These are phyloP conservation scores for Arachis hypogaea DNA, from an alignment of 306 rosid genomes.

Conservation along the genomic window DNA sequence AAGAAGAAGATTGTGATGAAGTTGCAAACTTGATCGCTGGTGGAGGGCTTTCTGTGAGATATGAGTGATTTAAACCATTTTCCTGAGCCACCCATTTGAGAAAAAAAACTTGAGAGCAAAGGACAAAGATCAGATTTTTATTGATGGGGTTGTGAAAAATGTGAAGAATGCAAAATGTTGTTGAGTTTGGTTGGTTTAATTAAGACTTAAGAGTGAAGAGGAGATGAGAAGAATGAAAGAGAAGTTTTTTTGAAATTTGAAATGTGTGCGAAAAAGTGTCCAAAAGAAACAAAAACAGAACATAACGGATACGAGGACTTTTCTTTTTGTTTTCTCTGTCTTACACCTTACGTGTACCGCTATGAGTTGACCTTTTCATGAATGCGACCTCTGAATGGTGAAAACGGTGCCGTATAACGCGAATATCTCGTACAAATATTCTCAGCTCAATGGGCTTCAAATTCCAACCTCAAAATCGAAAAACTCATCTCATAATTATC, in stretches of 20 bases:
- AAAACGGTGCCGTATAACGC: slow-evolving; percentile 21
- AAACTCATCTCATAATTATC: too few relatives aligned
- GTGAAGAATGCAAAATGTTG: background rate
- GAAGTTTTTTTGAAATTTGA: slow-evolving; percentile 64
- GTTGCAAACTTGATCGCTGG: slow-evolving; percentile 55
- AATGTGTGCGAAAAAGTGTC: slow-evolving; percentile 32
- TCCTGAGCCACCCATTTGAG: slow-evolving; percentile 79
- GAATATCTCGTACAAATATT: background rate
- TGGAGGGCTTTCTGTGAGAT: slow-evolving; percentile 50
- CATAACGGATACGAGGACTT: slow-evolving; percentile 51
- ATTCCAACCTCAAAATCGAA: too few relatives aligned
- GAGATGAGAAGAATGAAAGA: slow-evolving; percentile 12
- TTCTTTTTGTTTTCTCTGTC: background rate
- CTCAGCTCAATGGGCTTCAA: background rate
- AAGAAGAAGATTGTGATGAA: background rate
- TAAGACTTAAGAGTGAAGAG: slow-evolving; percentile 34
- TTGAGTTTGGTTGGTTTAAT: slow-evolving; percentile 26
- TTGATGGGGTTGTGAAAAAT: background rate
- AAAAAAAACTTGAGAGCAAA: background rate
- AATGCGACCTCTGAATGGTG: background rate
- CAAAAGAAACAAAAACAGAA: slow-evolving; percentile 17
- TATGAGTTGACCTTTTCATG: slow-evolving; percentile 6
- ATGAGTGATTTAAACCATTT: slow-evolving; percentile 83
- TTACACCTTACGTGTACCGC: too few relatives aligned
- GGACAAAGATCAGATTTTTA: slow-evolving; percentile 1